Conservation (phyloP, 2,329 filamentous ascomycete species). For the Mollisia scopiformis region DNA sequence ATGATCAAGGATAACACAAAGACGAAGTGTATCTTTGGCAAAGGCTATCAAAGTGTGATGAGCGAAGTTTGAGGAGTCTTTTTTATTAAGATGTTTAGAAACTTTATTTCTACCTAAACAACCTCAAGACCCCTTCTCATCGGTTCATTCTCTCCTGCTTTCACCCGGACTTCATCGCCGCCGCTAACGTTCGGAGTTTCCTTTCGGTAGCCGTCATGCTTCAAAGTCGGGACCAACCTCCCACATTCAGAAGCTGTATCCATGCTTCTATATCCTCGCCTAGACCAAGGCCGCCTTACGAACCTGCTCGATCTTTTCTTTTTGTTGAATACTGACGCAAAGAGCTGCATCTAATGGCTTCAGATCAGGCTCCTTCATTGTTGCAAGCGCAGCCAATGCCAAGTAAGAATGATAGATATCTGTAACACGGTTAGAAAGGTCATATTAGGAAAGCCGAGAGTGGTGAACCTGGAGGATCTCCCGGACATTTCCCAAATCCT, state of each 20-base stretch:
- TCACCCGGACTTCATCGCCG: background rate
- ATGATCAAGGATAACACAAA: no score
- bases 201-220: conserved; percentile 22
- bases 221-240: conserved; percentile 29
- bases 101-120: background rate
- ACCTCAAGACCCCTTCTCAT: background rate
- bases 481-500: conserved; percentile 76
- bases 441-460: background rate
- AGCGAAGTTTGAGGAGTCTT: background rate
- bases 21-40: no score
- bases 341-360: conserved; percentile 74
- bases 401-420: conserved; percentile 90
- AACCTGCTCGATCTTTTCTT: conserved; percentile 47
- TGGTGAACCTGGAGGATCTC: conserved; percentile 62
- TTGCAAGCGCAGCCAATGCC: conserved; percentile 77
- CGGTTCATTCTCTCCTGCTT: background rate
- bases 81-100: background rate
- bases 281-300: conserved; percentile 23
- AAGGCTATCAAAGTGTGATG: no score
- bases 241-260: conserved; percentile 30
- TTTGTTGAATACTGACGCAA: conserved; percentile 70
- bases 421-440: conserved; percentile 18
- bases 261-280: conserved; percentile 26
- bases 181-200: background rate
- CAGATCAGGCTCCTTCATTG: conserved; percentile 71